A percentile compares a stretch with the other conserved stretches of the same genome.
Conservation (phyloP, 1,139 yeast genomes). For the Taiozyma sp. region DNA sequence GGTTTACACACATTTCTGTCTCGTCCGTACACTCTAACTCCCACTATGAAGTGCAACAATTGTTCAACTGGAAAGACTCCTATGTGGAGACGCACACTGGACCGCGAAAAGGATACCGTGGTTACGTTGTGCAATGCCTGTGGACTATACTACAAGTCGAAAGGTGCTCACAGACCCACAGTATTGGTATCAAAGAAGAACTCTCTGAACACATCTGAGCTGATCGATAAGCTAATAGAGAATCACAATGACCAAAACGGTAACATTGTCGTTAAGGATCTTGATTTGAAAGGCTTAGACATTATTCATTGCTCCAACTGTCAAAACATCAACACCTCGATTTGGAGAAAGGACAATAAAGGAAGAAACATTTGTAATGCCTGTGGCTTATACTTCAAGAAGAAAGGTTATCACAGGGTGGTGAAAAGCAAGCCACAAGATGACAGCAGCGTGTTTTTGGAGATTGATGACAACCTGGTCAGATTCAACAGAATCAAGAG, state of each 20-base stretch:
- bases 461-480: slow-evolving; percentile 11
- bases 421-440: slow-evolving; percentile 4
- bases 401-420: slow-evolving; percentile 4
- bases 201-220: slow-evolving; percentile 15
- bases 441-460: slow-evolving; percentile 12
- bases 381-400: slow-evolving; percentile 10
- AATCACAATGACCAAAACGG: slow-evolving; percentile 3
- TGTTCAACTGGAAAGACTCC: slow-evolving; percentile 84
- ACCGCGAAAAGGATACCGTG: slow-evolving; percentile 37
- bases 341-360: slow-evolving; percentile 12
- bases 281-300: slow-evolving; percentile 5
- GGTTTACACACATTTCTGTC: neutral
- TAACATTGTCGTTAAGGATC: slow-evolving; percentile 2
- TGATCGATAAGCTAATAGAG: slow-evolving; percentile 9
- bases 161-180: slow-evolving; percentile 74
- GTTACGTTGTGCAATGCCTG: slow-evolving; percentile 66
- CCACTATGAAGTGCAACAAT: slow-evolving; percentile 31
- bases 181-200: slow-evolving; percentile 40
- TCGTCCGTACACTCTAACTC: neutral
- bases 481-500: slow-evolving; percentile 17
- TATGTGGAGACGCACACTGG: slow-evolving; percentile 74
- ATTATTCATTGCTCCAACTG: slow-evolving; percentile 13
- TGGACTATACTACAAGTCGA: slow-evolving; percentile 73
- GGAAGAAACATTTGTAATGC: slow-evolving; percentile 14
- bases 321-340: slow-evolving; percentile 13